phyloP scores from a whole-genome alignment of 345 rosid genomes.

The Bruguiera sexangula region DNA sequence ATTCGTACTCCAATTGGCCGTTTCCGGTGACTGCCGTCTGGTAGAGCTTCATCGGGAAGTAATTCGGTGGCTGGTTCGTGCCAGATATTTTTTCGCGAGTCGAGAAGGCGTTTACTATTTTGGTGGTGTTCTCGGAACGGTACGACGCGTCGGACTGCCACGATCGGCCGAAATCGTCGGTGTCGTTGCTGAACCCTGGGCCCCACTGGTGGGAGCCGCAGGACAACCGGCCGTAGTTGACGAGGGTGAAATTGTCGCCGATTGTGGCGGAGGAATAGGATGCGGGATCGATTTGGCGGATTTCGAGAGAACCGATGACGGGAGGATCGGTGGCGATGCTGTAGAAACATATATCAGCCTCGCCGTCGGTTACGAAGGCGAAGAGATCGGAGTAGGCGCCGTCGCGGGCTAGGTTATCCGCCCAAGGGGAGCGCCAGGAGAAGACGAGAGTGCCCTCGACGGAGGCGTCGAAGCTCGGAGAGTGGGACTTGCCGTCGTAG shows the following conservation, averaged over 20 bases:
- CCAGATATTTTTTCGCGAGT: conserved; percentile 47
- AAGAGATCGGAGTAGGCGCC: conserved; percentile 96
- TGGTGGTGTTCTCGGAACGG: conserved; percentile 28
- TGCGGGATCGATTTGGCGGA: conserved; percentile 64
- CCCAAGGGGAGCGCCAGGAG: conserved; percentile 94
- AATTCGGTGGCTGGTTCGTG: conserved; percentile 63
- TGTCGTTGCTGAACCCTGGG: conserved; percentile 77
- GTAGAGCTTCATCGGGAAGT: conserved; percentile 87
- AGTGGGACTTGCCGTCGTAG: conserved; percentile 80
- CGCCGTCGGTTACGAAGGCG: conserved; percentile 70
- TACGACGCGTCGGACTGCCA: conserved; percentile 74
- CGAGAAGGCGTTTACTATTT: conserved; percentile 34
- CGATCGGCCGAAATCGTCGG: conserved; percentile 76
- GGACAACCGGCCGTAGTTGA: conserved; percentile 81
- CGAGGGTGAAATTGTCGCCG: conserved; percentile 49
- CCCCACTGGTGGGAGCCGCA: conserved; percentile 85
- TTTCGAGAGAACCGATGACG: conserved; percentile 71
- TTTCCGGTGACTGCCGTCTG: conserved; percentile 63
- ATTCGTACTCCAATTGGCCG: conserved; percentile 53
- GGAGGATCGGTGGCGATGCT: conserved; percentile 97
- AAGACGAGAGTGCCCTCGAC: conserved; percentile 89
- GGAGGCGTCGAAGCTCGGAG: conserved; percentile 86
- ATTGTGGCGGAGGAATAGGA: conserved; percentile 55
- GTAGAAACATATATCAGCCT: conserved; percentile 83
- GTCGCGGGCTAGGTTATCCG: conserved; percentile 48